These are phyloP conservation scores for Candida albicans DNA, from an alignment of 1,139 yeast genomes.

Conservation along the genomic window DNA sequence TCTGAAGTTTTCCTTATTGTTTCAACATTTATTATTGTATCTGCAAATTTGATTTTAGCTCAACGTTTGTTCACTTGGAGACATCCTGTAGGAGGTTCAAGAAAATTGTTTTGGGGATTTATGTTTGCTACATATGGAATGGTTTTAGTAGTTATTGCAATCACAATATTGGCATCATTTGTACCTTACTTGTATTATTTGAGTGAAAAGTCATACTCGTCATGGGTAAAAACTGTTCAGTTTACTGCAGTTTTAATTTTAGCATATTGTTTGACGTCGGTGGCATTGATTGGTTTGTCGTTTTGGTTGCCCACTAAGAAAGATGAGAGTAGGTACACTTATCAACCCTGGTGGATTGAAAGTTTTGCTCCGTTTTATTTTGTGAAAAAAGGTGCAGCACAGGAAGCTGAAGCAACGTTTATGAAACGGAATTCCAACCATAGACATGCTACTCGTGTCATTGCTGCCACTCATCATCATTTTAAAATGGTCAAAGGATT, in stretches of 20 bases:
- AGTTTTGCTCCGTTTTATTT: constrained; percentile 43
- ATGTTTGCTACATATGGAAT: constrained; percentile 34
- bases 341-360: constrained; percentile 52
- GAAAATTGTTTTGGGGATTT: constrained; percentile 34
- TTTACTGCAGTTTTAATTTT: constrained; percentile 32
- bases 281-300: constrained; percentile 37
- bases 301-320: constrained; percentile 46
- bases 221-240: constrained; percentile 32
- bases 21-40: constrained; percentile 35
- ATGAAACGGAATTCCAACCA: constrained; percentile 47
- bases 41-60: constrained; percentile 41
- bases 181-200: constrained; percentile 36
- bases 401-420: constrained; percentile 41
- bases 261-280: constrained; percentile 37
- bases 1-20: constrained; percentile 36
- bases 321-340: constrained; percentile 44
- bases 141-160: constrained; percentile 30
- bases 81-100: constrained; percentile 48
- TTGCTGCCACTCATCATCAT: constrained; percentile 47
- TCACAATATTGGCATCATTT: constrained; percentile 36
- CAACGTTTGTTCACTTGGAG: constrained; percentile 49
- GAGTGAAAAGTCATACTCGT: constrained; percentile 19
- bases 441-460: constrained; percentile 44
- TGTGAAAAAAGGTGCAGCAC: constrained; percentile 39
- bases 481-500: constrained; percentile 42